Base-by-base conservation (phyloP, 2,329 filamentous ascomycete species). In the Huntiella abstrusa region DNA sequence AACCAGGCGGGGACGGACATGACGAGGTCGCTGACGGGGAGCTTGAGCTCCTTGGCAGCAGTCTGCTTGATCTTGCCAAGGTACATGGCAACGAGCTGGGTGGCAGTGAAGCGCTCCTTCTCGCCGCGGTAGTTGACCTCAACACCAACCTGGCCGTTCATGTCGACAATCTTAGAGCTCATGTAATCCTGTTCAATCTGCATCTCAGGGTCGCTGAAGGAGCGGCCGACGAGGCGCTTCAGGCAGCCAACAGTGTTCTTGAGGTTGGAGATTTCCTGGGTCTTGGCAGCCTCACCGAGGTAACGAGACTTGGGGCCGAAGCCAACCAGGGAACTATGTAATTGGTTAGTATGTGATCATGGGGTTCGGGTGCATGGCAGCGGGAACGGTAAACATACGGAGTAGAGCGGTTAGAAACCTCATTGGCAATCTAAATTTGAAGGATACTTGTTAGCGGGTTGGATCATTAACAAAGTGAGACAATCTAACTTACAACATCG, bases 241-340 rank as follows among this genome's bases (percentile, higher is more conserved):
- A 98, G 75, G 55, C 77, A 87, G 63, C 77, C 72, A 67, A 98
- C 83, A 55, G 91, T 98, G 75, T 98, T 98, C 73, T 96, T 98
- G 59, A 96, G 77, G 73, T 98, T 98, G 60, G 88, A 94, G 62
- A 94, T 92, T 68, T 98, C 91, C 69, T 95, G 88, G 55, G 88
- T 96, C 77, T 96, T 96, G 55, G 91, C 91, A 49, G 83, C 66
- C 70, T 98, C 91, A 55, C 91, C 91, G 54, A 98, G 75, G 63
- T 92, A 93, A 69, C 91, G 83, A 64, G 75, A 79, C 69, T 93
- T 94, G 62, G 85, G 81, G 51, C 86, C 85, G 65, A 98, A 98
- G 58, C 85, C 87, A 58, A 98, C 91, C 54, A 98, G 72, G 52
- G 91, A 86, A 52, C 87, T 92, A 47, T 46, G 16, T 7, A 13